Evolutionary conservation across 2,329 filamentous ascomycete genomes (phyloP), one percentile per base, ranked within the genome.

Genomic region (Clonostachys rosea): DNA sequence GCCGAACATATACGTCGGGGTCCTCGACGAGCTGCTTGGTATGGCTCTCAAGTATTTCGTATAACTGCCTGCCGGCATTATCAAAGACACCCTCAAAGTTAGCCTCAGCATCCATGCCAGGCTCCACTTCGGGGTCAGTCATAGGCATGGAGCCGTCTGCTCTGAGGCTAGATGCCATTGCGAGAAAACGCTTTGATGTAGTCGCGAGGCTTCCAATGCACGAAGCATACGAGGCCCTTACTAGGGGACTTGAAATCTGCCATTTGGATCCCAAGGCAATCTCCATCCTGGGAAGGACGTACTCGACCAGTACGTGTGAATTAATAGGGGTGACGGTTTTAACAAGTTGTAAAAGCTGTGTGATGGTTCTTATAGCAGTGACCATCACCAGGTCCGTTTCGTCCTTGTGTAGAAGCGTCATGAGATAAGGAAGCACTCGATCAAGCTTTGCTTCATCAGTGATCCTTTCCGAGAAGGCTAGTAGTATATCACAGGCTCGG

Each of bases 401-500:
- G 60, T 99, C 94, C 50, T 83, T 86, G 36, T 57, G 57, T 12
- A 99, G 73, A 30, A 97, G 68, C 6, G 84, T 81, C 69, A 96
- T 87, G 35, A 97, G 72, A 61, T 96, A 96, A 2, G 94, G 94
- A 44, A 99, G 71, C 20, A 97, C 87, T 44, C 94, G 83, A 64
- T 99, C 95, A 43, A 99, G 74, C 64, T 96, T 97, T 4, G 91
- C 91, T 67, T 99, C 94, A 62, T 99, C 95, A 0, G 92, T 95
- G 20, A 97, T 68, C 49, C 88, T 79, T 67, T 97, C 91, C 0
- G 91, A 84, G 63, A 99, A 96, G 3, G 92, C 92, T 44, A 99
- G 71, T 43, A 99, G 76, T 39, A 99, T 77, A 63, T 99, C 94
- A 59, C 94, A 95, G 2, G 90, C 94, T 56, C 90, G 84, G 40